Conservation (phyloP, 192 early-diverging fungal species). For the Allomyces macrogynus region DNA sequence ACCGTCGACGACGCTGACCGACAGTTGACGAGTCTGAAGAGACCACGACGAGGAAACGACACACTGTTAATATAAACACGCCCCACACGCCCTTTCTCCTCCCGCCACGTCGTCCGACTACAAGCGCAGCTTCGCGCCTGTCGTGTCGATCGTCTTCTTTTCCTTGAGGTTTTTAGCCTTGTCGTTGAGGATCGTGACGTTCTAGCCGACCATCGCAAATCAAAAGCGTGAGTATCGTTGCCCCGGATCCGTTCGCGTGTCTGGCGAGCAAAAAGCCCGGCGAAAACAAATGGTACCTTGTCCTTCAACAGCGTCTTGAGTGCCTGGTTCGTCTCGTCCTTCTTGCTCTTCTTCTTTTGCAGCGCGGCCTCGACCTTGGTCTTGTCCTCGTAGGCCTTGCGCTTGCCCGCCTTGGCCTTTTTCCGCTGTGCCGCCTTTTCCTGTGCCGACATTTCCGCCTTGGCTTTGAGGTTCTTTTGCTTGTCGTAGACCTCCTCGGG, state of each 20-base stretch:
- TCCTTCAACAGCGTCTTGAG: background rate
- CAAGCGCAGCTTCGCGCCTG: background rate
- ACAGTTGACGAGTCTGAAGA: too few species aligned
- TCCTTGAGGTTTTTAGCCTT: background rate
- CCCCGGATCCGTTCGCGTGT: background rate
- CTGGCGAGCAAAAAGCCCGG: background rate
- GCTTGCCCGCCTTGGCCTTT: background rate
- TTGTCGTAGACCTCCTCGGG: conserved; percentile 82
- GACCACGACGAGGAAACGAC: too few species aligned
- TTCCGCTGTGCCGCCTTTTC: background rate
- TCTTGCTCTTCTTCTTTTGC: background rate
- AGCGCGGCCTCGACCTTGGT: background rate
- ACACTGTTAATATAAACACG: too few species aligned
- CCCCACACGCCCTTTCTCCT: too few species aligned
- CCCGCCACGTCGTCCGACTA: background rate
- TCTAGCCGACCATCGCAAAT: background rate
- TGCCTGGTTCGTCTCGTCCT: background rate
- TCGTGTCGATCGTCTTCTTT: background rate
- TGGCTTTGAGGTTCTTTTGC: conserved; percentile 16
- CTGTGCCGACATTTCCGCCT: background rate
- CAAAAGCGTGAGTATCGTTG: background rate
- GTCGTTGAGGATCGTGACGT: background rate
- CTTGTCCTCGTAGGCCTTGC: background rate
- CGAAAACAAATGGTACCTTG: background rate
- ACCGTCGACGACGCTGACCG: too few species aligned